These are phyloP conservation scores for Pythium monospermum DNA, from an alignment of 352 stramenopile genomes.

Conservation along the genomic window DNA sequence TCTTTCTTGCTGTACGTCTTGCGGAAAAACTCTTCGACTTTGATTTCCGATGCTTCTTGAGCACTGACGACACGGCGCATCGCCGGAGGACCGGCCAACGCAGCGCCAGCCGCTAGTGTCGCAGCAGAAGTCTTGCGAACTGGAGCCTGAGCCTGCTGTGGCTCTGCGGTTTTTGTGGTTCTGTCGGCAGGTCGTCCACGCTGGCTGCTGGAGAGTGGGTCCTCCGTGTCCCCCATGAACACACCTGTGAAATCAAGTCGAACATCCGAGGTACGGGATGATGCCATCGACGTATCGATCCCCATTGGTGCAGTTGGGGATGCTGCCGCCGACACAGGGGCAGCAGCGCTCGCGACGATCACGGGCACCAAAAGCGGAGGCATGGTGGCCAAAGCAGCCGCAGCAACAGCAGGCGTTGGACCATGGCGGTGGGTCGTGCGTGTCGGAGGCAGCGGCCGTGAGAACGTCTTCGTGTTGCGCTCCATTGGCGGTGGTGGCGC, in stretches of 20 bases:
- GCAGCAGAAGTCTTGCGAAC: no score
- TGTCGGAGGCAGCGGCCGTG: slow-evolving; percentile 3
- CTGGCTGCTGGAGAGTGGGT: slow-evolving; percentile 17
- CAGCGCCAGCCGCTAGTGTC: not conserved
- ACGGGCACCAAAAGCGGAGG: not conserved
- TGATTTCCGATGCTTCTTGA: slow-evolving; percentile 33
- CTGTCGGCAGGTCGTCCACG: not conserved
- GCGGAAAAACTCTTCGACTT: slow-evolving; percentile 48
- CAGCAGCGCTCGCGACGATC: not conserved
- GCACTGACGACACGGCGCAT: slow-evolving; percentile 31
- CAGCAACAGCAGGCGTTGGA: not conserved
- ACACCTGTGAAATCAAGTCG: slow-evolving; percentile 50
- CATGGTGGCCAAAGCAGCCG: not conserved
- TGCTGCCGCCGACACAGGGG: not conserved
- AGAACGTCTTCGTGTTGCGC: slow-evolving; percentile 12
- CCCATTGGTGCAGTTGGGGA: not conserved
- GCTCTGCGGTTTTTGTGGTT: not conserved
- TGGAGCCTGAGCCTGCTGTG: no score
- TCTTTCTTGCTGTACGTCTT: slow-evolving; percentile 24
- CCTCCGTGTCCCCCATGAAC: slow-evolving; percentile 33
- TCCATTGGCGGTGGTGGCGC: not conserved
- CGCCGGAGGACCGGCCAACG: slow-evolving; percentile 16
- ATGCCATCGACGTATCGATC: slow-evolving; percentile 21
- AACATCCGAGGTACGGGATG: slow-evolving; percentile 23
- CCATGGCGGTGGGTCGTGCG: slow-evolving; percentile 1